Percentiles rank a stretch among this genome's conserved stretches.
phyloP scores from a whole-genome alignment of 768 basidiomycete genomes.

The Pleurotus ostreatus region DNA sequence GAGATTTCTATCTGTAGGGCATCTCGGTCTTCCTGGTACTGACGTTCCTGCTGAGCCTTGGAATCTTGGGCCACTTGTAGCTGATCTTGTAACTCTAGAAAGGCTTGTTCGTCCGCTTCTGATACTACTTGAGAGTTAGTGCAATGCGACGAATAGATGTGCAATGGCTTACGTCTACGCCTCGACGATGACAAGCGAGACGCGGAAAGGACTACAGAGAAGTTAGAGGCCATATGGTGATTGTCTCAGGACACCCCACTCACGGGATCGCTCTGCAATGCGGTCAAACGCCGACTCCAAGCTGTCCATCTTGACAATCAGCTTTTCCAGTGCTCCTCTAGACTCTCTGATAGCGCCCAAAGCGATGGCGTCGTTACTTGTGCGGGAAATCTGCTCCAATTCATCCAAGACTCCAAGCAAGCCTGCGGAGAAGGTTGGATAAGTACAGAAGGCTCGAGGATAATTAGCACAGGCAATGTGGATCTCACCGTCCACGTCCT shows the following conservation, averaged over 20 bases:
- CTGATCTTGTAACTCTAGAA: slow-evolving; percentile 68
- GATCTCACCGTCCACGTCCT: slow-evolving; percentile 69
- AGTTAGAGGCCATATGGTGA: neutral
- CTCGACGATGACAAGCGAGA: slow-evolving; percentile 68
- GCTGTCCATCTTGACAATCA: slow-evolving; percentile 73
- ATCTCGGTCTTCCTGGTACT: slow-evolving; percentile 55
- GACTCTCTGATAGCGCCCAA: slow-evolving; percentile 60
- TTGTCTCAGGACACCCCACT: slow-evolving; percentile 22
- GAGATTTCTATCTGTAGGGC: slow-evolving; percentile 53
- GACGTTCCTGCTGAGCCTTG: slow-evolving; percentile 51
- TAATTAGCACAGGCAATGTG: neutral
- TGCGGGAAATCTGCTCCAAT: slow-evolving; percentile 52
- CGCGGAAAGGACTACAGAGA: slow-evolving; percentile 61
- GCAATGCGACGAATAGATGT: slow-evolving; percentile 7
- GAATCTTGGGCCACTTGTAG: slow-evolving; percentile 57
- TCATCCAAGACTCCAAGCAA: slow-evolving; percentile 62
- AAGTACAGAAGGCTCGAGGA: neutral
- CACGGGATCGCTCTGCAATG: slow-evolving; percentile 81
- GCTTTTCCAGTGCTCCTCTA: slow-evolving; percentile 58
- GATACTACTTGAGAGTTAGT: slow-evolving; percentile 38
- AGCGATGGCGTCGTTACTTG: slow-evolving; percentile 40
- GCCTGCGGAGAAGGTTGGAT: slow-evolving; percentile 29
- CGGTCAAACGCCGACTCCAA: slow-evolving; percentile 80
- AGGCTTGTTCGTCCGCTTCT: slow-evolving; percentile 72
- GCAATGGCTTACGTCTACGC: slow-evolving; percentile 57